Base-by-base conservation (phyloP, 495 filamentous ascomycete species). In the Talaromyces trachyspermus region DNA sequence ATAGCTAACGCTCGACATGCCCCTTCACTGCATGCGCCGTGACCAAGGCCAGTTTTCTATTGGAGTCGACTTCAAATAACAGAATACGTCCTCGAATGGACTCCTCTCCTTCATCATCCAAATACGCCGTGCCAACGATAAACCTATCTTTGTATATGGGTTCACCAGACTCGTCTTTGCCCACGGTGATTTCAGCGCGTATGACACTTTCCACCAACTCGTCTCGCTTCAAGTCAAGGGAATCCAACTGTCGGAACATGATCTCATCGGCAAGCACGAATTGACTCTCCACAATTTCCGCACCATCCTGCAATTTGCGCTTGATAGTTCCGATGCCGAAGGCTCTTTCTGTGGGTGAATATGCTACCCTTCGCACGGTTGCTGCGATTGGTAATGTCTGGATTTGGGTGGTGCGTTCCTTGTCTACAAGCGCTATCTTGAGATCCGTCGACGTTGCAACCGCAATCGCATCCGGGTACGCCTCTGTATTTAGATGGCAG, bases 261-360 rank as follows among this genome's bases (percentile, higher is more conserved):
- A 78, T 70, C 50, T 80, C 78, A 48, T 83, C 79, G 1, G 71
- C 73, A 5, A 85, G 72, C 48, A 80, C 76, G 56, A 85, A 82
- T 15, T 70, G 66, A 45, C 76, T 80, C 25, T 73, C 62, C 4
- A 86, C 64, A 29, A 75, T 59, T 51, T 88, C 84, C 19, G 65
- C 70, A 2, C 77, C 79, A 8, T 69, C 67, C 17, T 71, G 60
- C 5, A 84, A 48, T 9, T 70, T 72, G 5, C 87, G 75, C 36
- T 80, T 78, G 46, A 97, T 85, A 9, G 86, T 92, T 2, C 90
- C 90, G 3, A 97, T 72, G 5, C 85, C 91, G 57, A 97, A 95
- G 0, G 83, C 82, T 54, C 86, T 84, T 42, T 91, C 82, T 18
- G 68, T 71, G 7, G 83, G 71, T 6, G 88, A 94, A 64, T 97